Base-by-base conservation (phyloP, 1,139 yeast species). In the Arxiozyma heterogenica region DNA sequence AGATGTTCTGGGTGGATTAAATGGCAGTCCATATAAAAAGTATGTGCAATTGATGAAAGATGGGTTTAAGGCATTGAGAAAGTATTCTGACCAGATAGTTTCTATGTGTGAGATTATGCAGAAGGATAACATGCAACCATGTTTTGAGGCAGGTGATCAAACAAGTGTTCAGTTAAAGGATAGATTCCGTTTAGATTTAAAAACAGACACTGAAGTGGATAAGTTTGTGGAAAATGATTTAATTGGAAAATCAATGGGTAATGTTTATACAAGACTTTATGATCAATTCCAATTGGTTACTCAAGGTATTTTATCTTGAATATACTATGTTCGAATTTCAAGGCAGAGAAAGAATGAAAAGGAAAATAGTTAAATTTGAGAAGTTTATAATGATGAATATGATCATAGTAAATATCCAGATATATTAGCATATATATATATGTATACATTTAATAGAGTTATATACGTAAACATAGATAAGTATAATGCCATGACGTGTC, bases 271-370 rank as follows among this genome's bases (percentile, higher is more conserved):
- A 0, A 76, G 97, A 60, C 73, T 93, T 44, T 93, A 93, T 66
- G 98, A 93, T 68, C 98, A 91, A 69, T 93, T 86, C 72, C 98
- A 93, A 72, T 73, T 93, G 69, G 72, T 90, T 51, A 90, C 98
- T 0, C 98, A 93, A 70, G 98, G 98, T 46, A 93, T 91, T 30
- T 90, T 88, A 68, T 84, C 85, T 64, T 82, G 22, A 44, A 52
- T 46, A 25, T 41, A 44, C 7, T 7, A 17, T 23, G 15, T 34
- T 34, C 39, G 15, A 34, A 4, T 34, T 34, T 34, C 4, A n/a
- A 11, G 12, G 9, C 8, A 27, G 30, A 7, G 8, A 27, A 27
- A 5, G 30, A 27, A 30, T 8, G 39, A 34, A 12, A 15, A 6
- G 8, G 15, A 8, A 15, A 12, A 15, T 34, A 34, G 8, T 6